Evolutionary conservation across 176 grass and related monocot genomes (phyloP).

Genomic region (Aegilops umbellulata): DNA sequence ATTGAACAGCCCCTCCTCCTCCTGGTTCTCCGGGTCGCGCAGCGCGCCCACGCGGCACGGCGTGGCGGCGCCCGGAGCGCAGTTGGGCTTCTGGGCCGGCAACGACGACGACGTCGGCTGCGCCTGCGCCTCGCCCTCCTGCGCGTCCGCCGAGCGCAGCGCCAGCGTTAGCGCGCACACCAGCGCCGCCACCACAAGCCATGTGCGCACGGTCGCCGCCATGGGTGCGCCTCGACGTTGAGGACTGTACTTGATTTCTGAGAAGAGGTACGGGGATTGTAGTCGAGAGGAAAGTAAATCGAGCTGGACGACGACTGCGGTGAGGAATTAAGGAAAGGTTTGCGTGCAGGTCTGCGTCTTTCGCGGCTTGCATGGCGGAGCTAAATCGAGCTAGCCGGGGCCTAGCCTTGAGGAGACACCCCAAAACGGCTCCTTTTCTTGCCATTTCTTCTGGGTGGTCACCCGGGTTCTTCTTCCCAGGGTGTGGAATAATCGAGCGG

Average conservation of each 20-base stretch:
- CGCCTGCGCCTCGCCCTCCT: background rate
- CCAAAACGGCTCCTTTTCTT: background rate
- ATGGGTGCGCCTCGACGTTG: constrained; percentile 14
- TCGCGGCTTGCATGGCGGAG: background rate
- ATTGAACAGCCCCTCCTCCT: constrained; percentile 46
- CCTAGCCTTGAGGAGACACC: constrained; percentile 5
- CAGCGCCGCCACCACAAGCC: constrained; percentile 29
- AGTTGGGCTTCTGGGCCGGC: constrained; percentile 20
- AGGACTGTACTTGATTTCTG: background rate
- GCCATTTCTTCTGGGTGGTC: constrained; percentile 1
- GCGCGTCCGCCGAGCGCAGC: background rate
- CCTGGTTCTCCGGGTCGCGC: constrained; percentile 61
- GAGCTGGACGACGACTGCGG: background rate
- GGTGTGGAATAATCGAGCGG: background rate
- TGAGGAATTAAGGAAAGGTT: constrained; percentile 23
- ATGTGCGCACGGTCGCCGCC: constrained; percentile 37
- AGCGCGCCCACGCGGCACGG: constrained; percentile 54
- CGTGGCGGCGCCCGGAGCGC: constrained; percentile 21
- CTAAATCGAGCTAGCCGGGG: background rate
- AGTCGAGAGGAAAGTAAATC: background rate
- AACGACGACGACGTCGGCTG: background rate
- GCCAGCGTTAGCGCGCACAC: constrained; percentile 35
- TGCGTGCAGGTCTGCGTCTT: background rate
- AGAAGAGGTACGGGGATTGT: background rate
- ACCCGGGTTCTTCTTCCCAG: constrained; percentile 6